Conservation (phyloP, 164 flowering plant genomes). For the Tetracentron sinense region DNA sequence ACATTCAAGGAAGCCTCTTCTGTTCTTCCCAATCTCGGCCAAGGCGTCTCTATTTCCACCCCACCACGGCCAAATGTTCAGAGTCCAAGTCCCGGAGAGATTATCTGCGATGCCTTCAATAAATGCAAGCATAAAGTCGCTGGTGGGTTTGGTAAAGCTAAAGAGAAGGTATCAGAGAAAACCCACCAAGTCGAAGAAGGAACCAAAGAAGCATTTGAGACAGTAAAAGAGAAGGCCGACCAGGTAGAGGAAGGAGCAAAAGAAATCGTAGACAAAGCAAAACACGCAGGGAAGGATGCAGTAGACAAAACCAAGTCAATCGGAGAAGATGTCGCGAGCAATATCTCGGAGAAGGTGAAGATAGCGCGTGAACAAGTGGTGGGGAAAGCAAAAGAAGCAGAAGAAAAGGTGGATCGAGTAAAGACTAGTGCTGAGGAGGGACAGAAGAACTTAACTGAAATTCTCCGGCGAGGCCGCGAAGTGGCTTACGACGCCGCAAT, state of each 20-base stretch:
- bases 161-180: conserved; percentile 24
- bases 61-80: neutral
- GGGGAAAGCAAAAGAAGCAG: conserved; percentile 13
- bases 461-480: conserved; percentile 10
- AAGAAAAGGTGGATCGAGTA: conserved; percentile 9
- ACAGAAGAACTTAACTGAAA: conserved; percentile 3
- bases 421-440: conserved; percentile 1
- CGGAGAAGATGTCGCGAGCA: conserved; percentile 2
- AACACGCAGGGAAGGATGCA: conserved; percentile 10
- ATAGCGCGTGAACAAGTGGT: conserved; percentile 1
- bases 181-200: conserved; percentile 2
- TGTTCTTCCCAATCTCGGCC: conserved; percentile 29
- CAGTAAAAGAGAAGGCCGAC: too few species aligned
- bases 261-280: conserved; percentile 10
- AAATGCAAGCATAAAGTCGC: conserved; percentile 53
- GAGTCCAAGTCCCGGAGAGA: conserved; percentile 30
- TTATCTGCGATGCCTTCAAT: conserved; percentile 59
- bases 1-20: conserved; percentile 24
- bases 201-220: conserved; percentile 14
- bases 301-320: conserved; percentile 3
- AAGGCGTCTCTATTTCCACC: conserved; percentile 12
- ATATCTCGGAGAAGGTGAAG: neutral
- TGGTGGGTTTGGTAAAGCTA: conserved; percentile 23
- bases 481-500: conserved; percentile 8
- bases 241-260: too few species aligned